Evolutionary conservation across 163 green algal species (phyloP).

Genomic region (Scenedesmus sp.): DNA sequence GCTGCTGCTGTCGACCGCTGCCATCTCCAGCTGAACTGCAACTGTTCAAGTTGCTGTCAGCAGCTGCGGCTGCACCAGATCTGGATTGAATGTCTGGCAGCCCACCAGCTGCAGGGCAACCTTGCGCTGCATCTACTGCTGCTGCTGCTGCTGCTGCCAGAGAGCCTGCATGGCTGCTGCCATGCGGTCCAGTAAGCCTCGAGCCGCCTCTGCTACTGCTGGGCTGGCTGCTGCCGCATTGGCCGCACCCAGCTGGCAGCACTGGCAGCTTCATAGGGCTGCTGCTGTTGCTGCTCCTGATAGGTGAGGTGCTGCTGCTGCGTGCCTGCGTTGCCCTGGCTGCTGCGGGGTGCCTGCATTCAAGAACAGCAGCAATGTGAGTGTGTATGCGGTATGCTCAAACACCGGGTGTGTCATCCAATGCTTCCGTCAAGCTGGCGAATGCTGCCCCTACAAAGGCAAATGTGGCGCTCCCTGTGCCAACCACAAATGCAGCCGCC

Average conservation of each 20-base stretch:
- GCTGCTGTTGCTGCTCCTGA: conserved; percentile 18
- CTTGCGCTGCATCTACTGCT: background rate
- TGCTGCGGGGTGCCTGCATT: conserved; percentile 19
- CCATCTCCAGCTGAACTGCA: background rate
- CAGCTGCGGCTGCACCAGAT: background rate
- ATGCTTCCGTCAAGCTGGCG: too few relatives aligned
- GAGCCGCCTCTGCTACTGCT: background rate
- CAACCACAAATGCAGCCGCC: too few relatives aligned
- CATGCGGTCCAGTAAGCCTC: background rate
- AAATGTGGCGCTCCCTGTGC: too few relatives aligned
- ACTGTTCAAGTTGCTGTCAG: background rate
- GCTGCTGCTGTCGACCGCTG: background rate
- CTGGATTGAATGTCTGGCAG: background rate
- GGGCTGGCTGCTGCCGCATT: background rate
- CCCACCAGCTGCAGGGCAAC: background rate
- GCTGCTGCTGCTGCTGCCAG: background rate
- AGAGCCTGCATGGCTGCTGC: background rate
- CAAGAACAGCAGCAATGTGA: background rate
- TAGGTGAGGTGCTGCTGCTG: background rate
- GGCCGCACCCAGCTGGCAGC: background rate
- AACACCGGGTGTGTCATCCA: too few relatives aligned
- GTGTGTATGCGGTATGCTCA: too few relatives aligned
- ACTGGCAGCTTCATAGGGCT: conserved; percentile 5
- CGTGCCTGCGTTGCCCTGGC: background rate
- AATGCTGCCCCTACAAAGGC: too few relatives aligned